Percentiles rank a stretch among this genome's conserved stretches.
These are phyloP conservation scores for Clonostachys byssicola DNA, from an alignment of 2,329 filamentous ascomycete genomes.

Conservation along the genomic window DNA sequence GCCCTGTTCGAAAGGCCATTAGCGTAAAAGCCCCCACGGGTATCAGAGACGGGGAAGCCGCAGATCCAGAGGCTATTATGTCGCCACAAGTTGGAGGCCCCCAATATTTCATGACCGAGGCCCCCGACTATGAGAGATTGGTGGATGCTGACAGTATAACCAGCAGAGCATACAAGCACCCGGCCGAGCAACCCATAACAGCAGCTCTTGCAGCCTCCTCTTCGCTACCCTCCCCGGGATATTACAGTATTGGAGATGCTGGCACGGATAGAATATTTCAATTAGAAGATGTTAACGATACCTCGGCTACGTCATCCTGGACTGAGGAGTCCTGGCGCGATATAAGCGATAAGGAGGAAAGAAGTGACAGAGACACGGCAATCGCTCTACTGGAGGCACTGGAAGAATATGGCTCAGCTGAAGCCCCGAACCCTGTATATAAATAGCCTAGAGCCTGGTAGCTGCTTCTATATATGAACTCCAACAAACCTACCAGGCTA, in stretches of 20 bases:
- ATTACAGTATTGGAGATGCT: no score
- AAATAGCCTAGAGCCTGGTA: no score
- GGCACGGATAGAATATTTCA: no score
- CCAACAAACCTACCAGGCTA: no score
- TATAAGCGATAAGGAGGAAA: constrained; percentile 16
- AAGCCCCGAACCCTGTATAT: no score
- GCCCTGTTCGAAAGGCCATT: constrained; percentile 22
- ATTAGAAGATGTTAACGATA: constrained; percentile 6
- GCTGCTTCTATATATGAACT: no score
- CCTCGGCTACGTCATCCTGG: constrained; percentile 28
- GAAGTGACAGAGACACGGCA: constrained; percentile 28
- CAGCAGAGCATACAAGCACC: constrained; percentile 6
- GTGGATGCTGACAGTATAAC: constrained; percentile 3
- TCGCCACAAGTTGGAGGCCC: constrained; percentile 2
- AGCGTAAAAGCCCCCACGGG: constrained; percentile 7
- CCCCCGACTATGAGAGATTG: constrained; percentile 9
- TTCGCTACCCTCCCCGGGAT: no score
- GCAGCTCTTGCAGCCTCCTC: no score
- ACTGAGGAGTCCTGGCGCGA: constrained; percentile 29
- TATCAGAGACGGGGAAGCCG: background rate
- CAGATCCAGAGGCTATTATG: background rate
- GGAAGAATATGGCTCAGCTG: constrained; percentile 10
- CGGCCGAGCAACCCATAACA: constrained; percentile 12
- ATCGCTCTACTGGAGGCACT: constrained; percentile 29
- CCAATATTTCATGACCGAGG: constrained; percentile 4